Percentiles rank a stretch among this genome's conserved stretches.
Evolutionary conservation across 2,329 filamentous ascomycete genomes (phyloP).

Genomic region (Pseudogymnoascus sp.): DNA sequence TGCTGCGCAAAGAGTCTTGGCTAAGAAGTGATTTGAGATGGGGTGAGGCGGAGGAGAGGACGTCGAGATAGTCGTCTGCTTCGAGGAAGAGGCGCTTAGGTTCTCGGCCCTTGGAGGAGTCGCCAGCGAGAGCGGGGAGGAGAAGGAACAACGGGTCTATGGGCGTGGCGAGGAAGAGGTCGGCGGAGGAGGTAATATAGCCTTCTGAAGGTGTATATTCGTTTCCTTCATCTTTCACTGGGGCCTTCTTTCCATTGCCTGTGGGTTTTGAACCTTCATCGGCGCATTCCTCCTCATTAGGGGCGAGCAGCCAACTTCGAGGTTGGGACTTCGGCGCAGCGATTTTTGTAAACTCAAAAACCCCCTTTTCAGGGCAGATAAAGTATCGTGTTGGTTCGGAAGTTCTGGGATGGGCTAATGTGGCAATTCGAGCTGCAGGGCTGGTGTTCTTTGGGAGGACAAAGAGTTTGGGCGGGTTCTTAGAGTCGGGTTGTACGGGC

Average conservation of each 20-base stretch:
- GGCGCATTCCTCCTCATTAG: conserved; percentile 17
- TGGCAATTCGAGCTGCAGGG: conserved; percentile 49
- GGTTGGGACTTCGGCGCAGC: conserved; percentile 46
- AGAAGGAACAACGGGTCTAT: conserved; percentile 81
- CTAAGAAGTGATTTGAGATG: conserved; percentile 54
- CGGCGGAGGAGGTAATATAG: conserved; percentile 58
- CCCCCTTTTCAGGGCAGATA: conserved; percentile 52
- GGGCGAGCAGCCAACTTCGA: conserved; percentile 53
- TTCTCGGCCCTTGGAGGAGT: conserved; percentile 34
- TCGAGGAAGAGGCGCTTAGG: conserved; percentile 59
- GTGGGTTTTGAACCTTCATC: conserved; percentile 3
- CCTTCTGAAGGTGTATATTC: conserved; percentile 28
- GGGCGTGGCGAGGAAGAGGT: conserved; percentile 76
- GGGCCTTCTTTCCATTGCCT: conserved; percentile 10
- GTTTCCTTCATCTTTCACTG: conserved; percentile 18
- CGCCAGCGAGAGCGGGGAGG: conserved; percentile 59
- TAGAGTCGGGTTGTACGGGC: conserved; percentile 24
- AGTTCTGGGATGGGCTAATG: conserved; percentile 53
- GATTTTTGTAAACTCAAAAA: conserved; percentile 59
- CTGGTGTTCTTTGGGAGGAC: conserved; percentile 51
- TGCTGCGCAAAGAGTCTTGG: conserved; percentile 36
- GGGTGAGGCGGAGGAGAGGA: conserved; percentile 44
- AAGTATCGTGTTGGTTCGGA: conserved; percentile 51
- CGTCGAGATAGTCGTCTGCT: conserved; percentile 66
- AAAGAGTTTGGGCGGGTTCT: conserved; percentile 49